phyloP scores from a whole-genome alignment of 2,329 filamentous ascomycete species.

The Lasiodiplodia hormozganensis region DNA sequence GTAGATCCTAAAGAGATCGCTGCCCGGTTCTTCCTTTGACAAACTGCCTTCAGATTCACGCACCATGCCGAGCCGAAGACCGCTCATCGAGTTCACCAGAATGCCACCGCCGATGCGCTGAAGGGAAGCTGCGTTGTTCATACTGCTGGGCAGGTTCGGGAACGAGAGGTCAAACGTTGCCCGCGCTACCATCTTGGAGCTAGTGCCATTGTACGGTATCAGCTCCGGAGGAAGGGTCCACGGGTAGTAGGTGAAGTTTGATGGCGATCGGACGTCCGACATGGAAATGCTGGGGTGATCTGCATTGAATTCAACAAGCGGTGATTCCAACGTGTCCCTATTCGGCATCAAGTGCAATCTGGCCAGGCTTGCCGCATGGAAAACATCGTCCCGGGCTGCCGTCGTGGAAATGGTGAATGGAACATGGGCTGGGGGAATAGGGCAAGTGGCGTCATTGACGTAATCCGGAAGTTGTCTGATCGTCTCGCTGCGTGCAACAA shows the following conservation, averaged over 20 bases:
- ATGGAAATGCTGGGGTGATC: constrained; percentile 63
- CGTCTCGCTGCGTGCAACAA: neutral
- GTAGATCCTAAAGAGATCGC: constrained; percentile 71
- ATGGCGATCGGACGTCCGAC: constrained; percentile 64
- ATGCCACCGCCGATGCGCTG: constrained; percentile 66
- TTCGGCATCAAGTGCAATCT: constrained; percentile 77
- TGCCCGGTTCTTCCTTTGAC: constrained; percentile 29
- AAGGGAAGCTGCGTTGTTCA: constrained; percentile 56
- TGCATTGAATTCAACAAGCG: constrained; percentile 60
- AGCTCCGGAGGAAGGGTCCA: constrained; percentile 86
- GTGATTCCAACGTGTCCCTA: constrained; percentile 63
- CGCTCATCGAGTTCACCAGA: constrained; percentile 66
- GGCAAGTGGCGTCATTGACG: constrained; percentile 62
- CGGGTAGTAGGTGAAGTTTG: constrained; percentile 86
- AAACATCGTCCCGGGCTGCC: constrained; percentile 80
- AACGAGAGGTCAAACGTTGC: constrained; percentile 75
- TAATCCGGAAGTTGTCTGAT: constrained; percentile 21
- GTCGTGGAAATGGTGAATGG: constrained; percentile 79
- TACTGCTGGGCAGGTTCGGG: constrained; percentile 60
- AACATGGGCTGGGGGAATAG: constrained; percentile 63
- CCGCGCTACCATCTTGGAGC: constrained; percentile 72
- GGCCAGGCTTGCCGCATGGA: constrained; percentile 86
- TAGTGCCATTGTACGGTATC: constrained; percentile 79
- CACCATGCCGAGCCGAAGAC: constrained; percentile 70
- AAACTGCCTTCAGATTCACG: constrained; percentile 58